phyloP scores from a whole-genome alignment of 257 asterid species.

The Capsicum baccatum region DNA sequence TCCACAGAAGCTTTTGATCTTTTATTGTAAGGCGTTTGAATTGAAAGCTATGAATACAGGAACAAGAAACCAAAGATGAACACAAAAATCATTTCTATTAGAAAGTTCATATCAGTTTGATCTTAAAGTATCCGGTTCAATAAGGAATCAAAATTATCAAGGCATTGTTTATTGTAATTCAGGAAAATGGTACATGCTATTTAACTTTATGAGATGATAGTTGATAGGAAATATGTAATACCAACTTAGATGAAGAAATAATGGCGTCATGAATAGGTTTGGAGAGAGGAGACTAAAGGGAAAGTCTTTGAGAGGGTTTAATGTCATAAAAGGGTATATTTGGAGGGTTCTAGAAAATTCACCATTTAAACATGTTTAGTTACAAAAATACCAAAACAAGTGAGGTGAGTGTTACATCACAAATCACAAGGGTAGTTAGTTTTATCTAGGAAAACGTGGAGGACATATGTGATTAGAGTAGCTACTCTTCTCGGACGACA shows the following conservation, averaged over 20 bases:
- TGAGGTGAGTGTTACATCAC: neutral
- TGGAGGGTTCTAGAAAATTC: neutral
- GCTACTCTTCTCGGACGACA: slow-evolving; percentile 3
- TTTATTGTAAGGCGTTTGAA: neutral
- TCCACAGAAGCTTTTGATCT: neutral
- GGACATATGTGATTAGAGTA: slow-evolving; percentile 11
- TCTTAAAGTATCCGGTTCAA: neutral
- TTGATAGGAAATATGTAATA: neutral
- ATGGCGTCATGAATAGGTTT: neutral
- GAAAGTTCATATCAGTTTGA: slow-evolving; percentile 4
- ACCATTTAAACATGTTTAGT: neutral
- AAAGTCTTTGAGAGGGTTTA: neutral
- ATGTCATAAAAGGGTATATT: neutral
- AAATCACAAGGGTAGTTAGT: neutral
- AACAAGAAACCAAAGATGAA: neutral
- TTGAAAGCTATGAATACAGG: neutral
- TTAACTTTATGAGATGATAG: neutral
- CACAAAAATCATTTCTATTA: neutral
- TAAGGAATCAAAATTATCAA: neutral
- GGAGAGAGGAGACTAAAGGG: slow-evolving; percentile 4
- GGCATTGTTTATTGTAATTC: neutral
- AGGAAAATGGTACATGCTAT: neutral
- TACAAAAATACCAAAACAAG: neutral
- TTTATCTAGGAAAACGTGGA: neutral
- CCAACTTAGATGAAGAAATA: neutral